Evolutionary conservation across 768 basidiomycete genomes (phyloP).

Genomic region (Rhizopogon vinicolor): DNA sequence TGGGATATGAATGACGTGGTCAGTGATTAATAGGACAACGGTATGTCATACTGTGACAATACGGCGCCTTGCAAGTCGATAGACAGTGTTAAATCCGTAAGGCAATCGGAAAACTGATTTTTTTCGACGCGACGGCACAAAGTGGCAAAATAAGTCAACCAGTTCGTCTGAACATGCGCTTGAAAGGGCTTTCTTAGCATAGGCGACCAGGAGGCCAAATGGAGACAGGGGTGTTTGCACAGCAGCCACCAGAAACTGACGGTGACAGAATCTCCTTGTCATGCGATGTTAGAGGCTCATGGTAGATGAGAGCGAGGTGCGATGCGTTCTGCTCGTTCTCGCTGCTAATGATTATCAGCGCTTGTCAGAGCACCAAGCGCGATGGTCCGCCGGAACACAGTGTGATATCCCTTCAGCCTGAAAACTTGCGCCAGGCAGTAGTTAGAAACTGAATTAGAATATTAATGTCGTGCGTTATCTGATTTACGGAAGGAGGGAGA

Average conservation of each 20-base stretch:
- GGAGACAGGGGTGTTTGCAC: slow-evolving; percentile 31
- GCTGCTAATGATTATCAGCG: slow-evolving; percentile 14
- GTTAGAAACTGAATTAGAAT: no score
- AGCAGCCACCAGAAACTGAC: slow-evolving; percentile 24
- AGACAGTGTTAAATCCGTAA: no score
- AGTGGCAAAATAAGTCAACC: slow-evolving; percentile 34
- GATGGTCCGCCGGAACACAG: slow-evolving; percentile 13
- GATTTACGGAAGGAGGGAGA: no score
- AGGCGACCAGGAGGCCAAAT: slow-evolving; percentile 41
- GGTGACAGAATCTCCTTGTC: slow-evolving; percentile 28
- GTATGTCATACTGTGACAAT: no score
- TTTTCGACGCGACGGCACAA: no score
- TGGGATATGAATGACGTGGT: no score
- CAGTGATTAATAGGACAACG: no score
- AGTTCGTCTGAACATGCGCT: slow-evolving; percentile 61
- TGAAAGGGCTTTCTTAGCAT: slow-evolving; percentile 50
- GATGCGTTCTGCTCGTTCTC: slow-evolving; percentile 29
- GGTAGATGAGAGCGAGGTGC: slow-evolving; percentile 25
- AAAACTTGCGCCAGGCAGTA: no score
- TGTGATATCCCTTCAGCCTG: no score
- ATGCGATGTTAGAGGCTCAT: slow-evolving; percentile 23
- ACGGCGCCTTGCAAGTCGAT: no score
- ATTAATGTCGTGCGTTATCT: no score
- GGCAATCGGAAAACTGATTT: no score
- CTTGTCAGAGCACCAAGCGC: slow-evolving; percentile 26